Evolutionary conservation across 164 flowering plant species (phyloP).

Genomic region (Cinnamomum chago): DNA sequence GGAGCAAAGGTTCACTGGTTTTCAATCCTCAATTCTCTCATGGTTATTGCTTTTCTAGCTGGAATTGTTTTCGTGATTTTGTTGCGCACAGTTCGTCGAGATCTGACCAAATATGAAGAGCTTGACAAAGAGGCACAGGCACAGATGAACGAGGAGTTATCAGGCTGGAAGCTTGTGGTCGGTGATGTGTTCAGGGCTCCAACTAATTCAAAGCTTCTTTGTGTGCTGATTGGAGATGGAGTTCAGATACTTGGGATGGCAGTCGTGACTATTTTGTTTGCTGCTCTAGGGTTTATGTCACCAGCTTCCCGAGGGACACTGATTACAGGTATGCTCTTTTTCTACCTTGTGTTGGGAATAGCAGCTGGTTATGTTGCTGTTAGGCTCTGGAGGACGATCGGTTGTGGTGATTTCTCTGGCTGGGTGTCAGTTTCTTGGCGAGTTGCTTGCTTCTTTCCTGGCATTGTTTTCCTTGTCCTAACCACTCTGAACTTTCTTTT

Average conservation of each 20-base stretch:
- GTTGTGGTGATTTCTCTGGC: neutral
- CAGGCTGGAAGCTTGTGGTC: slow-evolving; percentile 91
- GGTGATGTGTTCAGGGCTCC: slow-evolving; percentile 87
- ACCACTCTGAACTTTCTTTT: slow-evolving; percentile 7
- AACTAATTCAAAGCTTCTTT: slow-evolving; percentile 45
- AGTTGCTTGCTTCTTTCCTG: slow-evolving; percentile 16
- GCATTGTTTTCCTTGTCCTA: slow-evolving; percentile 8
- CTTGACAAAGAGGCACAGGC: slow-evolving; percentile 93
- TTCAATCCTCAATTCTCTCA: slow-evolving; percentile 13
- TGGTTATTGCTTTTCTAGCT: slow-evolving; percentile 12
- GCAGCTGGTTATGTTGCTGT: slow-evolving; percentile 15
- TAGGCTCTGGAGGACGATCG: slow-evolving; percentile 14
- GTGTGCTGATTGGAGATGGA: slow-evolving; percentile 82
- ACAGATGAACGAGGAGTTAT: slow-evolving; percentile 85
- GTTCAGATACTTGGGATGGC: slow-evolving; percentile 88
- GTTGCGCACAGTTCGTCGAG: slow-evolving; percentile 72
- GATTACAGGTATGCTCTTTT: slow-evolving; percentile 15
- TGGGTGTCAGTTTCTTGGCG: slow-evolving; percentile 14
- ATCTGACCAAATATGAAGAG: slow-evolving; percentile 78
- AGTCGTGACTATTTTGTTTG: slow-evolving; percentile 73
- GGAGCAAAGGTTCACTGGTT: slow-evolving; percentile 15
- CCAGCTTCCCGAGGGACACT: slow-evolving; percentile 15
- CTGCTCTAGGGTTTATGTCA: slow-evolving; percentile 36
- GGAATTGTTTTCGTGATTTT: slow-evolving; percentile 70
- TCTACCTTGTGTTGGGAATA: slow-evolving; percentile 14